Conservation (phyloP, 176 grass and related monocot genomes). For the Juncus effusus region DNA sequence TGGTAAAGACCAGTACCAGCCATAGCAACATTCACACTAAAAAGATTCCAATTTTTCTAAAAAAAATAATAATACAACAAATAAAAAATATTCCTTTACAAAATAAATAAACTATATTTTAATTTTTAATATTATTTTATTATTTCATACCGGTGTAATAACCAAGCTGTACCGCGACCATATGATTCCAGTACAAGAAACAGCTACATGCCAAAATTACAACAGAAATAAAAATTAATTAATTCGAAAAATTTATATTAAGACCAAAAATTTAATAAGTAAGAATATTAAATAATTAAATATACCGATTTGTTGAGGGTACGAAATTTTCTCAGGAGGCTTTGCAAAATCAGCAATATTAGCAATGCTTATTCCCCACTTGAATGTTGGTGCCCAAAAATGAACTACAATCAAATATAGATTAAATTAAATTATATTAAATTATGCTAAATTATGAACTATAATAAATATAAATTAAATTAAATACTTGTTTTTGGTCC, state of each 20-base stretch:
- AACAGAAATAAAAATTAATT: background rate
- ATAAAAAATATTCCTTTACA: conserved; percentile 6
- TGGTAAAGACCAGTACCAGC: conserved; percentile 67
- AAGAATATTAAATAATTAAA: conserved; percentile 8
- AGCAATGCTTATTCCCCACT: conserved; percentile 95
- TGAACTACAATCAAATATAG: conserved; percentile 48
- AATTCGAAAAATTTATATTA: conserved; percentile 1
- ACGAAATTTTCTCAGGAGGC: conserved; percentile 86
- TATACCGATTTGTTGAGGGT: conserved; percentile 90
- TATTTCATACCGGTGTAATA: conserved; percentile 52
- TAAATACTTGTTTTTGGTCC: conserved; percentile 87
- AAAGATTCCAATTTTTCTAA: conserved; percentile 89
- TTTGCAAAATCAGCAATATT: conserved; percentile 89
- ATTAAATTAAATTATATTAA: conserved; percentile 3
- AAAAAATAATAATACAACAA: conserved; percentile 8
- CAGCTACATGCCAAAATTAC: conserved; percentile 40
- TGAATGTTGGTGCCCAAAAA: conserved; percentile 92
- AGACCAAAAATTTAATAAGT: background rate
- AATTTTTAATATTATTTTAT: background rate
- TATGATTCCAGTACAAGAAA: conserved; percentile 52
- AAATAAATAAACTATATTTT: conserved; percentile 9
- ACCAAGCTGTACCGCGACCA: conserved; percentile 70
- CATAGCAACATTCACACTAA: conserved; percentile 68
- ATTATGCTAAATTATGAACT: background rate
- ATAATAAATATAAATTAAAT: background rate